Conservation (phyloP, 1,139 yeast species). For the Suhomyces anneliseae region DNA sequence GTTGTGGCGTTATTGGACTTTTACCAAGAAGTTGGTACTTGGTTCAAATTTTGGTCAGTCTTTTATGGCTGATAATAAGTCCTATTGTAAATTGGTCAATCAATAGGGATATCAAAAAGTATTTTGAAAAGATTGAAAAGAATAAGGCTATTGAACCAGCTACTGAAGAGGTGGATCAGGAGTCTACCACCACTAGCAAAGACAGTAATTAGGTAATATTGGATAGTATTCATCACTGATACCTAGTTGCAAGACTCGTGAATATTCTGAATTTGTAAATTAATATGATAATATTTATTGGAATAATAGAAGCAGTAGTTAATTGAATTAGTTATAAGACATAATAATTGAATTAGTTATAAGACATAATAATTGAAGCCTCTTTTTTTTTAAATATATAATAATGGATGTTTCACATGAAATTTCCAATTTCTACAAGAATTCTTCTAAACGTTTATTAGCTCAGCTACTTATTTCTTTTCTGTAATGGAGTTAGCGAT, state of each 20-base stretch:
- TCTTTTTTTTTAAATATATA: too few relatives aligned
- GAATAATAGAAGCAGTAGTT: too few relatives aligned
- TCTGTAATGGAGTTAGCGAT: slow-evolving; percentile 25
- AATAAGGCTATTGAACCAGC: slow-evolving; percentile 4
- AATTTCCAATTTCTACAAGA: background rate
- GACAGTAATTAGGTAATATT: background rate
- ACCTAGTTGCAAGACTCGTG: too few relatives aligned
- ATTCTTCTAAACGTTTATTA: too few relatives aligned
- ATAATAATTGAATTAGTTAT: too few relatives aligned
- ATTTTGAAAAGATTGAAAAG: slow-evolving; percentile 31
- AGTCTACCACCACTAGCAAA: background rate
- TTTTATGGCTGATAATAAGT: slow-evolving; percentile 57
- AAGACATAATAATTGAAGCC: too few relatives aligned
- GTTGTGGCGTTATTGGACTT: slow-evolving; percentile 66
- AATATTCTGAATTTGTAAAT: too few relatives aligned
- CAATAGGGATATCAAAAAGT: slow-evolving; percentile 53
- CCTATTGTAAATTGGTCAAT: slow-evolving; percentile 63
- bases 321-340: too few relatives aligned
- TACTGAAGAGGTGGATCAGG: slow-evolving; percentile 1
- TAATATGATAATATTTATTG: too few relatives aligned
- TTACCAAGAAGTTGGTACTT: slow-evolving; percentile 65
- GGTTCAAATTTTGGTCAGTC: slow-evolving; percentile 48
- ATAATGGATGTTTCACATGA: too few relatives aligned
- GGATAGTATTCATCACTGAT: too few relatives aligned
- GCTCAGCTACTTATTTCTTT: slow-evolving; percentile 15